These are phyloP conservation scores for Strigomonas culicis DNA, from an alignment of 208 protist genomes.

Conservation along the genomic window DNA sequence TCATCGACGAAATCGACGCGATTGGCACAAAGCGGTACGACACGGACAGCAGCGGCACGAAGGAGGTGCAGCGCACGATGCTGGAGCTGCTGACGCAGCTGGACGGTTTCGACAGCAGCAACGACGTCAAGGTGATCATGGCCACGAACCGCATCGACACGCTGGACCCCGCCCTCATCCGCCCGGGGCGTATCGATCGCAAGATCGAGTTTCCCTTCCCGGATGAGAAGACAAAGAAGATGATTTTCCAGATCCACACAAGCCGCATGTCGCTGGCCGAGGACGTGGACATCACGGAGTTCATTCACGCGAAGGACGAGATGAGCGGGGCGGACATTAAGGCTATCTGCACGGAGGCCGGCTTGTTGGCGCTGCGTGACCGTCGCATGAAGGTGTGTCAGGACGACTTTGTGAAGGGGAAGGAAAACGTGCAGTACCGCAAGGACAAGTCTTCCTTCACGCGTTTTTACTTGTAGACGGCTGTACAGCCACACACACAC, in stretches of 20 bases:
- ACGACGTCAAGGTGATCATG: constrained; percentile 99
- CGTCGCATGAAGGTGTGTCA: constrained; percentile 97
- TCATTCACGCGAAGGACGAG: constrained; percentile 99
- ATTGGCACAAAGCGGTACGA: constrained; percentile 99
- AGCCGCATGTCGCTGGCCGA: constrained; percentile 98
- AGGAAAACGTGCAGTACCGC: constrained; percentile 99
- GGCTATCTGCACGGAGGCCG: constrained; percentile 99
- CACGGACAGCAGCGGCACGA: constrained; percentile 96
- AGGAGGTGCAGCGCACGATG: constrained; percentile 99
- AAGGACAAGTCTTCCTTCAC: constrained; percentile 98
- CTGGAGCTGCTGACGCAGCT: constrained; percentile 99
- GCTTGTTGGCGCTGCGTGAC: constrained; percentile 98
- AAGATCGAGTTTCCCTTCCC: constrained; percentile 99
- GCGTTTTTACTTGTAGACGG: constrained; percentile 95
- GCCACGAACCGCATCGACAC: constrained; percentile 99
- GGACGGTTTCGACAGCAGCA: constrained; percentile 99
- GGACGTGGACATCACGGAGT: constrained; percentile 99
- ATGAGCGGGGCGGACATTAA: constrained; percentile 99
- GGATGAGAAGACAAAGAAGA: constrained; percentile 98
- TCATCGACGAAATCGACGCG: constrained; percentile 99
- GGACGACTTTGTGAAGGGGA: constrained; percentile 98
- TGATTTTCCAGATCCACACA: constrained; percentile 99
- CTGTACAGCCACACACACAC: constrained; percentile 1
- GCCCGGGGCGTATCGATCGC: constrained; percentile 99
- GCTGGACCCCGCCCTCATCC: constrained; percentile 99